A percentile compares a stretch with the other conserved stretches of the same genome.
phyloP scores from a whole-genome alignment of 148 eudicot species.

The Camellia lanceoleosa region DNA sequence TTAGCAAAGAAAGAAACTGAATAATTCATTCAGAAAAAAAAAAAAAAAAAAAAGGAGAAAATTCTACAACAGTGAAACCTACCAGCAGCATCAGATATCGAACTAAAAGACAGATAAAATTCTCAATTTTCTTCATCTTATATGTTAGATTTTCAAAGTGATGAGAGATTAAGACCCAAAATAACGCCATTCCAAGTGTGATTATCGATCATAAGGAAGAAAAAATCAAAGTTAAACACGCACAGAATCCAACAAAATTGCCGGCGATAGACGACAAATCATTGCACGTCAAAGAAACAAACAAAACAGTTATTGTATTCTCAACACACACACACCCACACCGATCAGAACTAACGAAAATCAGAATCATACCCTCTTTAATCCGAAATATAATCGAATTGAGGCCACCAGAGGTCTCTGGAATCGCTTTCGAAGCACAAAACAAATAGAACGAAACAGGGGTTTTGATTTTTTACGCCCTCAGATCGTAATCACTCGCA shows the following conservation, averaged over 20 bases:
- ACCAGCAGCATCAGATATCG: no score
- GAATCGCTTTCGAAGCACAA: not conserved
- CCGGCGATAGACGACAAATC: slow-evolving; percentile 12
- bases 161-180: not conserved
- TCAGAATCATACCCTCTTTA: not conserved
- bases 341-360: no score
- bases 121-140: no score
- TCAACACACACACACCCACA: no score
- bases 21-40: no score
- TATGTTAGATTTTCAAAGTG: not conserved
- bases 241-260: not conserved
- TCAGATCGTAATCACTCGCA: no score
- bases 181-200: not conserved
- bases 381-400: not conserved
- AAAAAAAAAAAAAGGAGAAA: no score
- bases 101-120: no score
- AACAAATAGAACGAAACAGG: no score
- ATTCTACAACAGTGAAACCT: no score
- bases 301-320: not conserved
- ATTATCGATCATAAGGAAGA: slow-evolving; percentile 5
- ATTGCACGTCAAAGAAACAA: not conserved
- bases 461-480: not conserved
- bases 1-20: no score
- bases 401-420: not conserved
- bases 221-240: not conserved